phyloP scores from a whole-genome alignment of 73 alveolate genomes.

The Paramecium biaurelia region DNA sequence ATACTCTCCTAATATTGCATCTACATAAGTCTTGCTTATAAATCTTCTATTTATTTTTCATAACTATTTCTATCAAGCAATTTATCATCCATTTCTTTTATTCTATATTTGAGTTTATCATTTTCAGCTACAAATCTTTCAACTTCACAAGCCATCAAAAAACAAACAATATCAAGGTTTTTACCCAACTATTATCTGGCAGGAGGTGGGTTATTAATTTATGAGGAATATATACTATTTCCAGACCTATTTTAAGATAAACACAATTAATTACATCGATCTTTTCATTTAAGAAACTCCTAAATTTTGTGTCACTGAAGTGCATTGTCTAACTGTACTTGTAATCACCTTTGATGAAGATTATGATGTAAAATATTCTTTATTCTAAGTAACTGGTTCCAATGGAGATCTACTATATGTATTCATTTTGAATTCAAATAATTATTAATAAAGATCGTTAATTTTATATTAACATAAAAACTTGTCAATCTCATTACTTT shows the following conservation, averaged over 20 bases:
- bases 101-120: constrained; percentile 41
- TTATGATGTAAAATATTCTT: neutral
- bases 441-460: constrained; percentile 5
- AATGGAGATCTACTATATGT: constrained; percentile 18
- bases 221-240: constrained; percentile 4
- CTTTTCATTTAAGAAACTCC: constrained; percentile 17
- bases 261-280: neutral
- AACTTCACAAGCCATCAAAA: constrained; percentile 32
- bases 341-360: neutral
- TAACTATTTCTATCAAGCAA: constrained; percentile 49
- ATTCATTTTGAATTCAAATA: constrained; percentile 11
- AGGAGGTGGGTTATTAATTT: constrained; percentile 32
- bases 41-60: constrained; percentile 46
- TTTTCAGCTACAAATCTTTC: constrained; percentile 37
- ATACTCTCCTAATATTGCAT: constrained; percentile 5
- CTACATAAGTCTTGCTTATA: neutral
- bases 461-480: neutral
- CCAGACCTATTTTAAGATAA: neutral
- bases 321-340: constrained; percentile 18
- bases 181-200: constrained; percentile 15
- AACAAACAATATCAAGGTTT: constrained; percentile 38
- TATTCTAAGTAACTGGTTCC: neutral
- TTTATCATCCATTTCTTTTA: constrained; percentile 51
- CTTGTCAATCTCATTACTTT: neutral
- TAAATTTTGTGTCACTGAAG: neutral